Base-by-base conservation (phyloP, 2,329 filamentous ascomycete genomes). In the Phialocephala subalpina region DNA sequence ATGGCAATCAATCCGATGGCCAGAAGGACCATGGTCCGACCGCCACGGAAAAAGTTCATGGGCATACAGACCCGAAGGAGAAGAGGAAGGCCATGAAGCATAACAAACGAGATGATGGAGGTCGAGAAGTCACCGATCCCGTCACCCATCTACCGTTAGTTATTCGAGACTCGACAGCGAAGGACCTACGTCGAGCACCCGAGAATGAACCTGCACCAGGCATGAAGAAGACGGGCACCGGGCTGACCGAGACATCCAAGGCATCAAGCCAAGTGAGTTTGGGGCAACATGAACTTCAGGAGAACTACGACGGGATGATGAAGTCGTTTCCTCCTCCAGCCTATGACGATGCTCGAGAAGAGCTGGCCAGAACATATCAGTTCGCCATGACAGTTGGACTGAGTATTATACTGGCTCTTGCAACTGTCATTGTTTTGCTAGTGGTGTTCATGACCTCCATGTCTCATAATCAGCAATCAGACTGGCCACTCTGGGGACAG, bases 121-220 rank as follows among this genome's bases (percentile, higher is more conserved):
- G 67, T 11, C 80, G 84, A 62, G 80, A 85, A 70, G 85, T 87
- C 29, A 88, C 85, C n/a, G 86, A 88, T 72, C 86, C 85, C 0
- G 79, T 87, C 56, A 88, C 86, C 4, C 86, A 87, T 78, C 77
- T 88, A 18, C 85, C 85, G 5, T 80, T 87, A 33, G 77, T 77
- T 27, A 86, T 87, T 40, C 83, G 85, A 72, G 86, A 88, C 68
- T 84, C 83, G 60, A 87, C 85, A 0, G 75, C 76, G 27, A 81
- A 82, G 36, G 83, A 86, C 64, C 72, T 87, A 36, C 79, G 84
- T 66, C 76, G 72, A 55, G 77, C 60, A 77, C 80, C 27, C 75
- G 80, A 38, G 55, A 73, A 72, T 53, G 62, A 71, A 42, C 66
- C 64, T 18, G 56, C 64, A 12, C 69, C 68, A 9, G 66, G 65